phyloP scores from a whole-genome alignment of 176 grass and related monocot species.

The Carex scoparia region DNA sequence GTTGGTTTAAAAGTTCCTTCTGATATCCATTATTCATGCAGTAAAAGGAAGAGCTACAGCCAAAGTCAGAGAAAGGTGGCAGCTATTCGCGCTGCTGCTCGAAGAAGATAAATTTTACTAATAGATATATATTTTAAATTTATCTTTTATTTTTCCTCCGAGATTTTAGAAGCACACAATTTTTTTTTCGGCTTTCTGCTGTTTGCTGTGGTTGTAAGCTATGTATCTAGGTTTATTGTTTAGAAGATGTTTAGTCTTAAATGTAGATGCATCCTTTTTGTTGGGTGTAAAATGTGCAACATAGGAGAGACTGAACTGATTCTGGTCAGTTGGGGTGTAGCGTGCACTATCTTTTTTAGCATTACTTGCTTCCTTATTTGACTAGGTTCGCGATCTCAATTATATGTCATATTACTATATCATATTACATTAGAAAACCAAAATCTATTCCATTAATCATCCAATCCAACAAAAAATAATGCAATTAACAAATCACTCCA shows the following conservation, averaged over 20 bases:
- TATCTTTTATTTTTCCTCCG: neutral
- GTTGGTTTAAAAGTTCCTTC: constrained; percentile 4
- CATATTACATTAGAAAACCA: neutral
- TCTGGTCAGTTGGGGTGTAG: neutral
- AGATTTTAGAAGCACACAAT: neutral
- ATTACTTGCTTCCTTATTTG: too few relatives aligned
- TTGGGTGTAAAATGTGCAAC: neutral
- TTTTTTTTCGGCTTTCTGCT: neutral
- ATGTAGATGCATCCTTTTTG: neutral
- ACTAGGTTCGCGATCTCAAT: too few relatives aligned
- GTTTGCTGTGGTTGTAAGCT: neutral
- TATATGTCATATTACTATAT: neutral
- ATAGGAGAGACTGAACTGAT: neutral
- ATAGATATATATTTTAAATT: neutral
- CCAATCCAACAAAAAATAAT: neutral
- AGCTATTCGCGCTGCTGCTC: constrained; percentile 32
- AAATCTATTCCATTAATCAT: neutral
- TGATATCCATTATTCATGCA: constrained; percentile 33
- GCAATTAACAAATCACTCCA: neutral
- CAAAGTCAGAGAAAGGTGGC: constrained; percentile 51
- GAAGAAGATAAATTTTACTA: neutral
- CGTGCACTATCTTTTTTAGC: too few relatives aligned
- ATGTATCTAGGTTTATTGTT: neutral
- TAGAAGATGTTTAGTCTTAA: constrained; percentile 7
- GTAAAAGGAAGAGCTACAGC: constrained; percentile 69